phyloP scores from a whole-genome alignment of 2,329 filamentous ascomycete species.

The Diaporthe helianthi region DNA sequence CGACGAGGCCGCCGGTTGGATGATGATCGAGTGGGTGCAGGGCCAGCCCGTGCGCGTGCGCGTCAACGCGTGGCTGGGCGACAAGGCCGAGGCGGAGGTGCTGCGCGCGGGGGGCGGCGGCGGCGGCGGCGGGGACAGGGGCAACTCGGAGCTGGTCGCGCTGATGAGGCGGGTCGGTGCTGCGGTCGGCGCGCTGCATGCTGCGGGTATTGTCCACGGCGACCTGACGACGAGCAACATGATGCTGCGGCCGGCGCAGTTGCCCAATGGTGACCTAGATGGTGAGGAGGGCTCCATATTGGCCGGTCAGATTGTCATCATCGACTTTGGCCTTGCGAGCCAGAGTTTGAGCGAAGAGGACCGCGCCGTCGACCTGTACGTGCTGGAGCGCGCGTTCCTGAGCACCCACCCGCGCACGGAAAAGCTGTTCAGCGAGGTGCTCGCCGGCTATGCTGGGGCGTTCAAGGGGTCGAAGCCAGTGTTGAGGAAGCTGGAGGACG shows the following conservation, averaged over 20 bases:
- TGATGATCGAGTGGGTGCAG: constrained; percentile 85
- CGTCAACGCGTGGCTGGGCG: constrained; percentile 72
- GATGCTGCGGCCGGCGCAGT: constrained; percentile 69
- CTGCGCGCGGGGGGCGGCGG: constrained; percentile 28
- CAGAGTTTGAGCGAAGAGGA: constrained; percentile 88
- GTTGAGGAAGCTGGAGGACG: constrained; percentile 85
- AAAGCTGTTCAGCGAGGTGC: constrained; percentile 73
- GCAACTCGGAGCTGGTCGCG: constrained; percentile 60
- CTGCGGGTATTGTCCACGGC: constrained; percentile 87
- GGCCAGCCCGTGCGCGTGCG: constrained; percentile 74
- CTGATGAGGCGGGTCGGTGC: constrained; percentile 75
- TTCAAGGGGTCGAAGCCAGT: constrained; percentile 79
- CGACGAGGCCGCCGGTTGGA: constrained; percentile 71
- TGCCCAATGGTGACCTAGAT: constrained; percentile 30
- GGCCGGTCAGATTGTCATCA: constrained; percentile 82
- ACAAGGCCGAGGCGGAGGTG: constrained; percentile 41
- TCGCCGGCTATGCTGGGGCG: constrained; percentile 75
- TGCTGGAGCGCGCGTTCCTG: constrained; percentile 91
- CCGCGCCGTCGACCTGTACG: constrained; percentile 93
- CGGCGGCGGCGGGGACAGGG: constrained; percentile 40
- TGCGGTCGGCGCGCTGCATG: constrained; percentile 79
- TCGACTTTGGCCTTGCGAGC: constrained; percentile 91
- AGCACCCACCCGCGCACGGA: constrained; percentile 93
- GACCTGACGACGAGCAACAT: constrained; percentile 98
- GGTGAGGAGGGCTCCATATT: constrained; percentile 43